Percentiles rank a stretch among this genome's conserved stretches.
Conservation (phyloP, 164 flowering plant genomes). For the Taxillus chinensis region DNA sequence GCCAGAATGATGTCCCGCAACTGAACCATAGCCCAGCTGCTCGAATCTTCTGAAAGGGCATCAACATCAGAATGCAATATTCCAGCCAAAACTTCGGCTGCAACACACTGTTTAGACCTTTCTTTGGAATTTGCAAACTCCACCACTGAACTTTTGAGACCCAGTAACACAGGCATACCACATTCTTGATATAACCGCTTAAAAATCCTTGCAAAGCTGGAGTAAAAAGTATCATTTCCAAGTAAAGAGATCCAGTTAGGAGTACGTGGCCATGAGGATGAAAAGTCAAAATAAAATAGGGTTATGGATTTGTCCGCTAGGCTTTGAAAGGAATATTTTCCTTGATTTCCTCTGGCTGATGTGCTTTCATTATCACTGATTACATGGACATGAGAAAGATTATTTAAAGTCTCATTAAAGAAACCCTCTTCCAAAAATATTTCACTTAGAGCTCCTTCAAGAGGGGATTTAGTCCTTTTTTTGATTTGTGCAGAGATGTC, state of each 20-base stretch:
- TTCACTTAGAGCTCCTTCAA: conserved; percentile 62
- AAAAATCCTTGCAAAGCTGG: conserved; percentile 88
- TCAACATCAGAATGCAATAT: conserved; percentile 79
- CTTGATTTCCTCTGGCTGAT: conserved; percentile 67
- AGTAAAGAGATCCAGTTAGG: conserved; percentile 92
- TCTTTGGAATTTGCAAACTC: conserved; percentile 78
- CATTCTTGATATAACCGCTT: conserved; percentile 91
- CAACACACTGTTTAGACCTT: conserved; percentile 96
- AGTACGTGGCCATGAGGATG: conserved; percentile 96
- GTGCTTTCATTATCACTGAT: conserved; percentile 56
- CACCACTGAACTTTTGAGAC: conserved; percentile 51
- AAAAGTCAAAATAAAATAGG: conserved; percentile 87
- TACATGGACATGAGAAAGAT: conserved; percentile 90
- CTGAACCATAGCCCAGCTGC: conserved; percentile 64
- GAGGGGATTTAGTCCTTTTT: conserved; percentile 41
- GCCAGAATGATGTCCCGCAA: conserved; percentile 57
- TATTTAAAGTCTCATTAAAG: conserved; percentile 63
- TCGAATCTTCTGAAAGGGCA: conserved; percentile 81
- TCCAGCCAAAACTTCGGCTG: conserved; percentile 96
- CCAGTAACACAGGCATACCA: conserved; percentile 67
- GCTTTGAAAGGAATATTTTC: conserved; percentile 61
- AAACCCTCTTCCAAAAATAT: conserved; percentile 82
- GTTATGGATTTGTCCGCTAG: conserved; percentile 88
- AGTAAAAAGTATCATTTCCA: conserved; percentile 73
- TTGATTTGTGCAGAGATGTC: conserved; percentile 14